Percentiles rank a stretch among this genome's conserved stretches.
These are phyloP conservation scores for Clarireedia monteithiana DNA, from an alignment of 2,329 filamentous ascomycete species.

Conservation along the genomic window DNA sequence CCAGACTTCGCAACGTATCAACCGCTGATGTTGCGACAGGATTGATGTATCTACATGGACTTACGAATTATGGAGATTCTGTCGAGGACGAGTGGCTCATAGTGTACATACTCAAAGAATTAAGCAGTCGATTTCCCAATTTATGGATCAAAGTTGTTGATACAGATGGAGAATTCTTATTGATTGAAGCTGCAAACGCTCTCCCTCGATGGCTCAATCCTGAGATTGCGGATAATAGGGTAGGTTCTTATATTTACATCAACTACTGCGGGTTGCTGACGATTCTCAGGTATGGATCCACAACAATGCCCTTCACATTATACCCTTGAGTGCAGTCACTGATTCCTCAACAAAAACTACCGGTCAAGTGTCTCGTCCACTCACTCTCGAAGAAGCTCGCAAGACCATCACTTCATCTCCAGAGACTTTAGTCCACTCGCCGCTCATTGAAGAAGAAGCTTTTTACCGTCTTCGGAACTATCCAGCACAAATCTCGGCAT, in stretches of 20 bases:
- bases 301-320: constrained; percentile 64
- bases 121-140: constrained; percentile 64
- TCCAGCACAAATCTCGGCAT: constrained; percentile 64
- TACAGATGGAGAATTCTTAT: constrained; percentile 87
- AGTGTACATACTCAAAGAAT: constrained; percentile 77
- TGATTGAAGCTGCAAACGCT: constrained; percentile 85
- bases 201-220: constrained; percentile 88
- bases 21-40: constrained; percentile 30
- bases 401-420: constrained; percentile 48
- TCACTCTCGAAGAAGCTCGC: constrained; percentile 60
- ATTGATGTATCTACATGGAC: constrained; percentile 60
- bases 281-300: constrained; percentile 69
- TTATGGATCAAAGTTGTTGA: constrained; percentile 81
- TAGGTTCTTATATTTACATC: constrained; percentile 24
- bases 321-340: constrained; percentile 45
- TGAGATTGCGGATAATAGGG: constrained; percentile 76
- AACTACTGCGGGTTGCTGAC: constrained; percentile 12
- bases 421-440: constrained; percentile 58
- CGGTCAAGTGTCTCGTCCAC: constrained; percentile 31
- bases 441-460: constrained; percentile 74
- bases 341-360: constrained; percentile 30
- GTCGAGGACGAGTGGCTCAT: constrained; percentile 97
- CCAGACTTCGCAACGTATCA: neutral
- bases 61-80: constrained; percentile 85
- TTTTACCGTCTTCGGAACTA: constrained; percentile 86